Conservation (phyloP, 2,329 filamentous ascomycete genomes). For the Ophiostoma pallidulum region DNA sequence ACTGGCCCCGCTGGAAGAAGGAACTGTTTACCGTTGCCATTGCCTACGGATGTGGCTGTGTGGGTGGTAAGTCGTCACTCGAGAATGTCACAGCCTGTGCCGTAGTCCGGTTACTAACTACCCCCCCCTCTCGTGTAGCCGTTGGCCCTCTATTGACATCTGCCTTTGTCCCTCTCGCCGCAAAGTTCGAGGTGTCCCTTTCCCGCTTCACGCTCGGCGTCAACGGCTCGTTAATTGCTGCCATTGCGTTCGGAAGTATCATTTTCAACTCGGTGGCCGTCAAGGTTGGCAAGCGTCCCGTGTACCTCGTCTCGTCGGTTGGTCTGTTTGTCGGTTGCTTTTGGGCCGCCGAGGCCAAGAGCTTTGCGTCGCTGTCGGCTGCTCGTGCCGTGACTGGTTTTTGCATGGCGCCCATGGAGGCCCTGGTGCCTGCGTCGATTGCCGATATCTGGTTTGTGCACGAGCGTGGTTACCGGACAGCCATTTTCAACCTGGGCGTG, state of each 20-base stretch:
- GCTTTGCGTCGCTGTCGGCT: constrained; percentile 24
- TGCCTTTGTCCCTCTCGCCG: constrained; percentile 27
- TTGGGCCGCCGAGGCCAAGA: constrained; percentile 25
- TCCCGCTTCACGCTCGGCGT: constrained; percentile 26
- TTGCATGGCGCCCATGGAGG: constrained; percentile 31
- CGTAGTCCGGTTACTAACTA: too few species aligned
- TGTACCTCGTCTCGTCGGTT: constrained; percentile 27
- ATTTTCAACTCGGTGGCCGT: constrained; percentile 28
- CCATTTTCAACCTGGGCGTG: constrained; percentile 33
- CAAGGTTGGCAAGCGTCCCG: constrained; percentile 28
- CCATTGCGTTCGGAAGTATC: constrained; percentile 27
- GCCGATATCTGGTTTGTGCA: constrained; percentile 35
- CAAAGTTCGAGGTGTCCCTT: constrained; percentile 23
- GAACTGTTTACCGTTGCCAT: constrained; percentile 29
- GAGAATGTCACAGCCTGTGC: too few species aligned
- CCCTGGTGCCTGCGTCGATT: constrained; percentile 31
- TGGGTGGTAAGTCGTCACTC: constrained; percentile 31
- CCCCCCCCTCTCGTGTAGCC: too few species aligned
- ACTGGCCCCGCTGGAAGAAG: constrained; percentile 32
- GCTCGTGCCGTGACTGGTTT: constrained; percentile 27
- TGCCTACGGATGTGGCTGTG: constrained; percentile 30
- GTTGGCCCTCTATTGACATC: constrained; percentile 30
- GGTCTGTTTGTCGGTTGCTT: constrained; percentile 27
- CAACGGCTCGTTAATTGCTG: constrained; percentile 27
- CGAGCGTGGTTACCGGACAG: constrained; percentile 30